Evolutionary conservation across 83 land plant genomes (phyloP).

Genomic region (Picea mariana): DNA sequence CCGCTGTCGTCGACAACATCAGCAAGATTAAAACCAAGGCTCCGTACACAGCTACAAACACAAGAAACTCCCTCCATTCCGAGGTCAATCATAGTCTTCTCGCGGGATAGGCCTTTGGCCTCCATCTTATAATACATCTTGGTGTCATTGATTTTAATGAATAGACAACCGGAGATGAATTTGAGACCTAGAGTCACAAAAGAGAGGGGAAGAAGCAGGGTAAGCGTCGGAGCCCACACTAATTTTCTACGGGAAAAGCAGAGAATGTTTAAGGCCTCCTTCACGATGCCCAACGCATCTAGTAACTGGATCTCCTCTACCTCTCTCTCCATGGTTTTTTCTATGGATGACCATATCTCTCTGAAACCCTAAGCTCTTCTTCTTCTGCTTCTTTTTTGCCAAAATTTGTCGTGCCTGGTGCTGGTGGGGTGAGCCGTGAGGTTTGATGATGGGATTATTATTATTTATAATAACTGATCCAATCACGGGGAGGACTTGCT

Average conservation of each 20-base stretch:
- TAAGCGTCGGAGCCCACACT: conserved; percentile 11
- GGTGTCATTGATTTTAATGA: conserved; percentile 21
- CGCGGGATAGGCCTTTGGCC: conserved; percentile 18
- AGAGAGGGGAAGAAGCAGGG: conserved; percentile 23
- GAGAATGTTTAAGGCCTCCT: conserved; percentile 21
- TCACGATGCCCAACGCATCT: conserved; percentile 2
- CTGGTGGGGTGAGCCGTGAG: too few species aligned
- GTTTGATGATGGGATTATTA: too few species aligned
- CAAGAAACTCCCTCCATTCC: conserved; percentile 7
- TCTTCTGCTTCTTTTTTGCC: too few species aligned
- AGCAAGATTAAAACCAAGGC: conserved; percentile 31
- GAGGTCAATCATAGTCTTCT: conserved; percentile 24
- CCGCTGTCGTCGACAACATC: conserved; percentile 39
- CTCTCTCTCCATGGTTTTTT: conserved; percentile 12
- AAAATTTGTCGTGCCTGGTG: too few species aligned
- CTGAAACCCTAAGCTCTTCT: too few species aligned
- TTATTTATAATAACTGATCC: too few species aligned
- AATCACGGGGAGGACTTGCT: too few species aligned
- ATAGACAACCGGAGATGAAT: conserved; percentile 22
- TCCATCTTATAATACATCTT: conserved; percentile 4
- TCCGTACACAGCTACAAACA: conserved; percentile 12
- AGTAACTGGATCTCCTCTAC: conserved; percentile 15
- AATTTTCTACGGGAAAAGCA: conserved; percentile 14
- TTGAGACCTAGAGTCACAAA: conserved; percentile 7
- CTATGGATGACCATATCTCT: too few species aligned